These are phyloP conservation scores for Lactarius hatsudake DNA, from an alignment of 768 basidiomycete species.

Conservation along the genomic window DNA sequence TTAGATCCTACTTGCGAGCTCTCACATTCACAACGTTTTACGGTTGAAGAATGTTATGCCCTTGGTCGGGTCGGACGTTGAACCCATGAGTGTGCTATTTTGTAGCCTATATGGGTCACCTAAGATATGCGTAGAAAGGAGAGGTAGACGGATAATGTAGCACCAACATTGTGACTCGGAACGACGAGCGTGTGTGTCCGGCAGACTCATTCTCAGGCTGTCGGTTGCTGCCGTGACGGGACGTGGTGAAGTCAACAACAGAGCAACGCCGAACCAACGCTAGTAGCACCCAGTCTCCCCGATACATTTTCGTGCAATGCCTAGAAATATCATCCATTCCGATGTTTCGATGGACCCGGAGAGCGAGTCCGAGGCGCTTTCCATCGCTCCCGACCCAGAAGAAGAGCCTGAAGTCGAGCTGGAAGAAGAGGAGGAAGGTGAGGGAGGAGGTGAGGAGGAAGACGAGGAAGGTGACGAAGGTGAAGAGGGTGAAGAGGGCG, in stretches of 20 bases:
- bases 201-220: too few relatives aligned
- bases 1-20: neutral
- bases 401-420: constrained; percentile 42
- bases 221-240: neutral
- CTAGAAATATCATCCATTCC: constrained; percentile 26
- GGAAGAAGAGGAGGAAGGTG: constrained; percentile 33
- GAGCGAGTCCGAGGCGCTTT: constrained; percentile 24
- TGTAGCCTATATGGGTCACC: neutral
- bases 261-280: neutral
- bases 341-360: constrained; percentile 25
- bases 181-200: too few relatives aligned
- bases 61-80: neutral
- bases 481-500: constrained; percentile 42
- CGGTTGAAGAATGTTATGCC: neutral
- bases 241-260: neutral
- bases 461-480: constrained; percentile 35
- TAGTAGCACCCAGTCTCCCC: neutral
- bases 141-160: neutral
- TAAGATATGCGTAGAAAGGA: neutral
- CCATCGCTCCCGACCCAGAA: constrained; percentile 34
- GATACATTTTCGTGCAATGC: constrained; percentile 5
- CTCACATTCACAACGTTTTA: neutral
- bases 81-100: neutral
- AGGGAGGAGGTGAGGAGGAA: neutral
- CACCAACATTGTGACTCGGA: too few relatives aligned